These are phyloP conservation scores for Krasilnikovozyma curviuscula DNA, from an alignment of 768 basidiomycete species.

Conservation along the genomic window DNA sequence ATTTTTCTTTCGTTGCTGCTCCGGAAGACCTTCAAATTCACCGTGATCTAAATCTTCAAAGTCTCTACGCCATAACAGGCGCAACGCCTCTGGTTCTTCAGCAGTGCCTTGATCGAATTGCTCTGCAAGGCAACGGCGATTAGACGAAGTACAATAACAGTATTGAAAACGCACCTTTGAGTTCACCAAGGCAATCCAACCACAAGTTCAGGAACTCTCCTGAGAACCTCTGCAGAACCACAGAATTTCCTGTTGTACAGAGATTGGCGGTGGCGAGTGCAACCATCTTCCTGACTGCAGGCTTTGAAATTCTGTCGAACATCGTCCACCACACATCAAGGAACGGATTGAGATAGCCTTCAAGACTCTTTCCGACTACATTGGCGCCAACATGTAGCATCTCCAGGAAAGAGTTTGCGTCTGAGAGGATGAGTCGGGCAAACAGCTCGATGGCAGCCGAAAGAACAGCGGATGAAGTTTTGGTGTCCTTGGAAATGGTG, in stretches of 20 bases:
- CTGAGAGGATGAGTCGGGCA: conserved; percentile 5
- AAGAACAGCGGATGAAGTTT: too few species aligned
- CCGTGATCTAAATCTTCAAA: too few species aligned
- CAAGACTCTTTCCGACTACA: too few species aligned
- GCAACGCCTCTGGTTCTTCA: too few species aligned
- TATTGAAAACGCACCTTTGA: conserved; percentile 1
- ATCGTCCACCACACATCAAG: conserved; percentile 8
- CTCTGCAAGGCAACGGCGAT: too few species aligned
- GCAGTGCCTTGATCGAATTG: too few species aligned
- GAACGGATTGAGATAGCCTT: not conserved
- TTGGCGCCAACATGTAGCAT: not conserved
- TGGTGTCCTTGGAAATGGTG: too few species aligned
- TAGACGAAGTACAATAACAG: too few species aligned
- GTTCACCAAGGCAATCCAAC: conserved; percentile 9
- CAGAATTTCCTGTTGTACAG: conserved; percentile 6
- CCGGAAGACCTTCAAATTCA: too few species aligned
- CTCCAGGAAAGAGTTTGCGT: not conserved
- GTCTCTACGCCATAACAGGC: too few species aligned
- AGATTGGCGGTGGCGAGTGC: conserved; percentile 8
- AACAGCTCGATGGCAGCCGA: too few species aligned
- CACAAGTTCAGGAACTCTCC: conserved; percentile 11
- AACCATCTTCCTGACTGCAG: conserved; percentile 8
- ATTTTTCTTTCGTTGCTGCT: too few species aligned
- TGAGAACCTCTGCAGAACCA: conserved; percentile 2
- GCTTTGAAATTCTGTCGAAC: conserved; percentile 6